phyloP scores from a whole-genome alignment of 2,329 filamentous ascomycete species.

The Diaporthe ilicicola region DNA sequence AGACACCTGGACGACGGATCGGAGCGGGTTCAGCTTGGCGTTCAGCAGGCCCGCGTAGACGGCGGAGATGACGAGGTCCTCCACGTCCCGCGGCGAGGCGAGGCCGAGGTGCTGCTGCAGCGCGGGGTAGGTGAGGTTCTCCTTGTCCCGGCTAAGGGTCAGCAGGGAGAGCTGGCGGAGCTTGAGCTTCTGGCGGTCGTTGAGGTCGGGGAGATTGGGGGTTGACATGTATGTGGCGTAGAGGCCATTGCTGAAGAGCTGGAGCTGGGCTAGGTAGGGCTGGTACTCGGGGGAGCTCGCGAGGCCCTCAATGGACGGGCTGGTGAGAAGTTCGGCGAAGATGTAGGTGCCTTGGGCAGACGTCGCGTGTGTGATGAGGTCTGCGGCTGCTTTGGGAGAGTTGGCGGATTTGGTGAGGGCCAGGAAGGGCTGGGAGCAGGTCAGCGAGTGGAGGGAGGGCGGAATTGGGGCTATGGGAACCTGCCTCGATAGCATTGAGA shows the following conservation, averaged over 20 bases:
- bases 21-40: conserved; percentile 83
- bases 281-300: conserved; percentile 58
- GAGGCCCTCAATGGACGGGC: conserved; percentile 80
- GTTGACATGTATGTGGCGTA: conserved; percentile 75
- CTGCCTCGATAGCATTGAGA: conserved; percentile 70
- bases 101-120: conserved; percentile 76
- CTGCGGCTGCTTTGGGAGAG: conserved; percentile 83
- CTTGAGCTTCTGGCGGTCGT: conserved; percentile 78
- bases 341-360: conserved; percentile 90
- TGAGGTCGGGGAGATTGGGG: conserved; percentile 73
- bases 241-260: conserved; percentile 93
- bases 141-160: conserved; percentile 68
- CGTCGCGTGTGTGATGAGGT: conserved; percentile 87
- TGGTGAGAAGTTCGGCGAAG: conserved; percentile 91
- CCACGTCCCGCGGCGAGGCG: conserved; percentile 73
- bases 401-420: conserved; percentile 86
- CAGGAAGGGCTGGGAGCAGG: conserved; percentile 79
- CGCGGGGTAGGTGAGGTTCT: conserved; percentile 73
- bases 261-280: conserved; percentile 74
- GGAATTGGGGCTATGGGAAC: conserved; percentile 30
- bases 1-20: conserved; percentile 78
- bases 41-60: conserved; percentile 86
- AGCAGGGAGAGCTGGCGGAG: conserved; percentile 91
- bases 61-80: conserved; percentile 85
- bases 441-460: background rate